phyloP scores from a whole-genome alignment of 352 stramenopile species.

The Globisporangium nagaii region DNA sequence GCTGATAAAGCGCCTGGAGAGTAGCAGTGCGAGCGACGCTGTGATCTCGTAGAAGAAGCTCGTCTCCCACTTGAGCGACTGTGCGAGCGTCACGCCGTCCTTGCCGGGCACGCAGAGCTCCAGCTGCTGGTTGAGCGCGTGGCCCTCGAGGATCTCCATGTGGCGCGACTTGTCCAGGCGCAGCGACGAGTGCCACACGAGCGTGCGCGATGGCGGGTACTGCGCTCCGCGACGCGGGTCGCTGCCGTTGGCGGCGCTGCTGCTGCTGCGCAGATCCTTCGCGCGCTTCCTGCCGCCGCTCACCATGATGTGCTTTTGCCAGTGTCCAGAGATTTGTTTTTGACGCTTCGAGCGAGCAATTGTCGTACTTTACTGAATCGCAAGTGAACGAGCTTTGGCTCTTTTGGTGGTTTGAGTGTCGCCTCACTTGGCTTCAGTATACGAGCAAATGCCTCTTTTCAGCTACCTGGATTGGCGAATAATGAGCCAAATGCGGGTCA shows the following conservation, averaged over 20 bases:
- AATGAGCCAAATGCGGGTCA: too few species aligned
- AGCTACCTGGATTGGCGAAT: too few species aligned
- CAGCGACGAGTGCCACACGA: slow-evolving; percentile 67
- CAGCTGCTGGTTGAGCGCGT: slow-evolving; percentile 65
- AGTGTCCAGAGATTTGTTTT: not conserved
- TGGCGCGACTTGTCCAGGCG: slow-evolving; percentile 40
- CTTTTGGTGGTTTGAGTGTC: too few species aligned
- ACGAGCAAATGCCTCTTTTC: too few species aligned
- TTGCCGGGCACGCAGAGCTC: slow-evolving; percentile 50
- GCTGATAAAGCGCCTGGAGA: slow-evolving; percentile 49
- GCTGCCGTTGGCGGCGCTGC: slow-evolving; percentile 10
- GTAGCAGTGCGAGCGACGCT: slow-evolving; percentile 41
- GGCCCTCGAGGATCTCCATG: slow-evolving; percentile 29
- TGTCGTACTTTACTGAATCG: not conserved
- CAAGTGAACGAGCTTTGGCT: not conserved
- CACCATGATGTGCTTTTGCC: slow-evolving; percentile 34
- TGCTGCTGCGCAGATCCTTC: slow-evolving; percentile 19
- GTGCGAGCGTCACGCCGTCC: slow-evolving; percentile 23
- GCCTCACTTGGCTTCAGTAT: too few species aligned
- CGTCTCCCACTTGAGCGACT: slow-evolving; percentile 67
- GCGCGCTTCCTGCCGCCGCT: slow-evolving; percentile 51
- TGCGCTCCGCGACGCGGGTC: not conserved
- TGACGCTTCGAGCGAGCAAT: not conserved
- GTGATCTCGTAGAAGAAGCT: slow-evolving; percentile 80
- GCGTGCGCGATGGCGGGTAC: slow-evolving; percentile 29